Evolutionary conservation across 164 flowering plant species (phyloP).

Genomic region (Santalum album): DNA sequence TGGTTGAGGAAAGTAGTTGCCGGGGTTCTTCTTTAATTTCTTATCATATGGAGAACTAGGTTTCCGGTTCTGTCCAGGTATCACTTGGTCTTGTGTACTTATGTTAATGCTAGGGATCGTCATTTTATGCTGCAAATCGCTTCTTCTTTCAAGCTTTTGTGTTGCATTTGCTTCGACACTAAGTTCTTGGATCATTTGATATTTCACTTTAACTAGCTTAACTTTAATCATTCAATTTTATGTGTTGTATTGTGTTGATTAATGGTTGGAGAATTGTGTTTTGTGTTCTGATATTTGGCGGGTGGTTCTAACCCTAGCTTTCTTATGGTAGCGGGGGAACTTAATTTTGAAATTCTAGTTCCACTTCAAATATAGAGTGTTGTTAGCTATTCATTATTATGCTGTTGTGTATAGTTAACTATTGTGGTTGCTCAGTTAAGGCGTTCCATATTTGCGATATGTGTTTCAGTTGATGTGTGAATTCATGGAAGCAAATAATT

Average conservation of each 20-base stretch:
- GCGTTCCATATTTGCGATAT: neutral
- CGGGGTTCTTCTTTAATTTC: neutral
- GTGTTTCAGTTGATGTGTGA: neutral
- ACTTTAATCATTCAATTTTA: neutral
- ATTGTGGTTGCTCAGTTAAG: conserved; percentile 1
- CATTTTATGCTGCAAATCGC: conserved; percentile 18
- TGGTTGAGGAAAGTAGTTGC: neutral
- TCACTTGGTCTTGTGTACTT: conserved; percentile 1
- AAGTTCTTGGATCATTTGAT: neutral
- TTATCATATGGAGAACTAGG: conserved; percentile 14
- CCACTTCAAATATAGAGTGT: no score
- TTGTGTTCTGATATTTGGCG: no score
- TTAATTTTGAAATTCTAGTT: neutral
- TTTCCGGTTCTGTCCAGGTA: conserved; percentile 8
- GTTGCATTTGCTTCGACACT: neutral
- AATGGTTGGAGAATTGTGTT: neutral
- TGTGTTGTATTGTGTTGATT: neutral
- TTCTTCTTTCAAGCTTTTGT: neutral
- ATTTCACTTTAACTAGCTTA: neutral
- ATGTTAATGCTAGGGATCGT: conserved; percentile 2
- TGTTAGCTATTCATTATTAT: no score
- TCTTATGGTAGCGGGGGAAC: no score
- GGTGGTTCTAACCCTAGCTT: no score
- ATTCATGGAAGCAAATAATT: conserved; percentile 14
- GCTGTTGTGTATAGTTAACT: no score